A percentile compares a stretch with the other conserved stretches of the same genome.
Conservation (phyloP, 208 protist species). For the Endotrypanum monterogeii region DNA sequence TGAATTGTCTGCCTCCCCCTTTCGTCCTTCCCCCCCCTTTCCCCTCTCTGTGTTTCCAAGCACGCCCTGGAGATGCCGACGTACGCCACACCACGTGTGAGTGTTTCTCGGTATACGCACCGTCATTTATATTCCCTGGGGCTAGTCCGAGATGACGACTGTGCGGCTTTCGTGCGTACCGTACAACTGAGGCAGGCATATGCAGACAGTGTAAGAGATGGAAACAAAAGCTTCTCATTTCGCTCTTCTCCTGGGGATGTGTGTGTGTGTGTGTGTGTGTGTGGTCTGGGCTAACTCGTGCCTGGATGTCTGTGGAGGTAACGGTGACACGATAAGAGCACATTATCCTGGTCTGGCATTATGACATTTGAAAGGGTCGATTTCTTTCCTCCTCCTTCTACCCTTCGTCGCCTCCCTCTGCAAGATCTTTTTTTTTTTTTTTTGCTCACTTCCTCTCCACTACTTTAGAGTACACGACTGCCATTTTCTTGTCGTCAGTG, state of each 20-base stretch:
- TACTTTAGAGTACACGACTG: slow-evolving; percentile 1
- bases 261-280: background rate
- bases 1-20: background rate
- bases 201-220: background rate
- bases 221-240: background rate
- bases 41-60: too few species aligned
- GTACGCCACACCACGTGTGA: background rate
- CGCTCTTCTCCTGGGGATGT: background rate
- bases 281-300: background rate
- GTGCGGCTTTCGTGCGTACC: background rate
- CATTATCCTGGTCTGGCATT: background rate
- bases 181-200: background rate
- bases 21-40: too few species aligned
- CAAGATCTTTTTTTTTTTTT: background rate
- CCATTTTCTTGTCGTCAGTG: background rate
- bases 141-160: background rate
- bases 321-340: background rate
- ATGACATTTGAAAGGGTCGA: background rate
- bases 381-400: background rate
- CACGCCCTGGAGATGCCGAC: background rate
- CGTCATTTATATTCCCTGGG: background rate
- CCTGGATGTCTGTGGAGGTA: background rate
- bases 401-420: too few species aligned
- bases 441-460: background rate
- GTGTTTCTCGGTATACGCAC: background rate